Conservation (phyloP, 2,329 filamentous ascomycete genomes). For the Aquanectria penicillioides region DNA sequence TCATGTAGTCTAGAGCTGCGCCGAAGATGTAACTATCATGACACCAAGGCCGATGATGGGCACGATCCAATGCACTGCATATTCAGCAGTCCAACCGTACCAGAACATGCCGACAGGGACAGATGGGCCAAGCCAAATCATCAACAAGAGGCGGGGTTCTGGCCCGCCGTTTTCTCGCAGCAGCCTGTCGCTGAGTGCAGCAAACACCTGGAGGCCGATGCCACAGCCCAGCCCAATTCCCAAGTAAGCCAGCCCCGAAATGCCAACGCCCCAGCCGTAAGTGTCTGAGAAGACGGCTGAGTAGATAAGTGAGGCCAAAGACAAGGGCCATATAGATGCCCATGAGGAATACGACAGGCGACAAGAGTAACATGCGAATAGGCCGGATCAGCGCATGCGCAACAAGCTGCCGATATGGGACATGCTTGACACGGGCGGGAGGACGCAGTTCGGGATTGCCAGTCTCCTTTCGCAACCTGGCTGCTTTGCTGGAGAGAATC, state of each 20-base stretch:
- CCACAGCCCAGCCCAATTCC: conserved; percentile 56
- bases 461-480: conserved; percentile 19
- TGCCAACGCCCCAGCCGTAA: conserved; percentile 44
- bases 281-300: conserved; percentile 47
- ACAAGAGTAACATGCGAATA: conserved; percentile 59
- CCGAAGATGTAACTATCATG: conserved; percentile 47
- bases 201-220: conserved; percentile 35
- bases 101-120: conserved; percentile 64
- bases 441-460: conserved; percentile 29
- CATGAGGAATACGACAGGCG: conserved; percentile 62
- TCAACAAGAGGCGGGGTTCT: conserved; percentile 62
- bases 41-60: conserved; percentile 62
- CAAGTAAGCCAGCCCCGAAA: conserved; percentile 51
- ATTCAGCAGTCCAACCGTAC: conserved; percentile 68
- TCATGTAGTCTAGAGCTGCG: conserved; percentile 39
- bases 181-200: conserved; percentile 29
- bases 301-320: conserved; percentile 50
- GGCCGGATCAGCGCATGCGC: conserved; percentile 52
- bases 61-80: conserved; percentile 64
- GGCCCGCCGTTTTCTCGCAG: conserved; percentile 38
- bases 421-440: conserved; percentile 20
- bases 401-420: conserved; percentile 30
- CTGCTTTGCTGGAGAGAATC: conserved; percentile 12
- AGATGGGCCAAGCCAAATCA: conserved; percentile 63
- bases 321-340: conserved; percentile 49